Evolutionary conservation across 2,329 filamentous ascomycete genomes (phyloP), one percentile per base, ranked within the genome.

Genomic region (Aspergillus brunneoviolaceus): DNA sequence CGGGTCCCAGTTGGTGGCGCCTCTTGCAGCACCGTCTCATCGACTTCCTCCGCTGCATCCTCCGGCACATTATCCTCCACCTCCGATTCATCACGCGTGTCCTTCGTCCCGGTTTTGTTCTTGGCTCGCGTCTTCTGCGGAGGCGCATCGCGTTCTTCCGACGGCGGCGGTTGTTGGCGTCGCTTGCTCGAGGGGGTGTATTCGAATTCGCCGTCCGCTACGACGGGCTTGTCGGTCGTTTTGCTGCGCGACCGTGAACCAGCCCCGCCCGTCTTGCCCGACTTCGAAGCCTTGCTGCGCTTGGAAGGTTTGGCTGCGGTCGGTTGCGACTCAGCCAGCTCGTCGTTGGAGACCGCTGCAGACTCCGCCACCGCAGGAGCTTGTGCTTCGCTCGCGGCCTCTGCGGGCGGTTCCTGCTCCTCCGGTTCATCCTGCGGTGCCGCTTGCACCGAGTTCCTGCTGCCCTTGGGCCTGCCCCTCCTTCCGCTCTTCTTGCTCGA

Each of bases 351-450:
- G 25, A 29, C 61, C 16, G 52, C 56, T 2, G 64, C 66, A 31
- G 67, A 64, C 25, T 65, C 65, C 23, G 64, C 65, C 42, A 65
- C 63, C 33, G 65, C 64, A 16, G 75, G 69, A 3, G 70, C 61
- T 55, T 72, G 65, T 59, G 65, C 63, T 52, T 77, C 64, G 3
- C 65, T 65, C 57, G 74, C 60, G 4, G 67, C 65, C 59, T 77
- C 68, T n/a, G 75, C 70, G 35, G 80, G 77, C 56, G 77, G 77
- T 11, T 72, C 67, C 60, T 80, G 80, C 45, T 83, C 79, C 57
- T 73, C 70, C 31, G 68, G 63, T 25, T 72, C 67, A 29, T 72
- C 66, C 23, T 74, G 58, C 25, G 61, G 61, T 11, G 62, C 62
- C 12, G 61, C 61, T 49, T 70, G 69, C 10, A 68, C 63, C 45